phyloP scores from a whole-genome alignment of 2,329 filamentous ascomycete genomes.

The Clonostachys byssicola region DNA sequence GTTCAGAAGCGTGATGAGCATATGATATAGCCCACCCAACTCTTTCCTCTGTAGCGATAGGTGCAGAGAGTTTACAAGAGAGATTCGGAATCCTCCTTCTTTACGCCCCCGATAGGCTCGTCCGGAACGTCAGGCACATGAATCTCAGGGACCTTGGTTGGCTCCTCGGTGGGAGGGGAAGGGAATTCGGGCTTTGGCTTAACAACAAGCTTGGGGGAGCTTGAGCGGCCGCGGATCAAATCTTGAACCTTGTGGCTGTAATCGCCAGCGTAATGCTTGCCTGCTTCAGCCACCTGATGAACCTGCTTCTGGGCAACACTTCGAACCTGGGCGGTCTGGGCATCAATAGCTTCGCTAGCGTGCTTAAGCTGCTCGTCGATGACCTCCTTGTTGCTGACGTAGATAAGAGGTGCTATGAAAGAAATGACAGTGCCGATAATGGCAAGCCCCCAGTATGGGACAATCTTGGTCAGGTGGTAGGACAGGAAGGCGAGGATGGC shows the following conservation, averaged over 20 bases:
- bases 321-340: conserved; percentile 60
- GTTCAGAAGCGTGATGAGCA: no score
- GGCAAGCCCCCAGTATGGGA: conserved; percentile 66
- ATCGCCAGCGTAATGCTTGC: conserved; percentile 65
- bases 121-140: conserved; percentile 10
- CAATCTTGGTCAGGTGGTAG: conserved; percentile 65
- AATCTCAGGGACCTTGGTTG: conserved; percentile 13
- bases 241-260: conserved; percentile 66
- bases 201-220: conserved; percentile 22
- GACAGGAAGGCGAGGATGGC: conserved; percentile 58
- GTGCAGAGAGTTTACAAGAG: conserved; percentile 7
- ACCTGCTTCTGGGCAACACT: conserved; percentile 61
- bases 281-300: conserved; percentile 54
- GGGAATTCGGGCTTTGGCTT: conserved; percentile 28
- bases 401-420: conserved; percentile 61
- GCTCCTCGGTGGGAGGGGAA: conserved; percentile 28
- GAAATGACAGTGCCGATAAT: conserved; percentile 53
- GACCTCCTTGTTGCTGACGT: conserved; percentile 64
- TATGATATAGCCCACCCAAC: no score
- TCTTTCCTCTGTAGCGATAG: background rate
- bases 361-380: conserved; percentile 61
- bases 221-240: conserved; percentile 47
- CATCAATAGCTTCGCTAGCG: conserved; percentile 51
- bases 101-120: conserved; percentile 16
- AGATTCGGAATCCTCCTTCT: conserved; percentile 11